Evolutionary conservation across 1,284 basidiomycete genomes (phyloP).

Genomic region (Heterobasidion occidentale): DNA sequence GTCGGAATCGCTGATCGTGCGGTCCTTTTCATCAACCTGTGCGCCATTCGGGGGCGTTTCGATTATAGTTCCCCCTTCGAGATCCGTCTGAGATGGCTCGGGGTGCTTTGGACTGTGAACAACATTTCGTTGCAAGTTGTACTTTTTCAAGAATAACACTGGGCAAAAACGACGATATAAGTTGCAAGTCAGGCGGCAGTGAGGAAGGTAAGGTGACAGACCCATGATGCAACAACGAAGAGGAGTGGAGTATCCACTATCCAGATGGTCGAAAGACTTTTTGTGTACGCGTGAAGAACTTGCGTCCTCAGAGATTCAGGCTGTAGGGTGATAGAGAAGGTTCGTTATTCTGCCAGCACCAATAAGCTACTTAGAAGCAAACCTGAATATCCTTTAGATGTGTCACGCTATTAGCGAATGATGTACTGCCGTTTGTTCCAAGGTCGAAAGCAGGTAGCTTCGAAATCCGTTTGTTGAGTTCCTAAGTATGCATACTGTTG

Average conservation of each 20-base stretch:
- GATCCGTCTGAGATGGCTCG: background rate
- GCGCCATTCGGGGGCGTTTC: background rate
- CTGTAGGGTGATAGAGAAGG: constrained; percentile 24
- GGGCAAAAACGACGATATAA: background rate
- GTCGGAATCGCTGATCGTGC: too few relatives aligned
- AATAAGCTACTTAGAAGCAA: constrained; percentile 8
- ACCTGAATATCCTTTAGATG: constrained; percentile 48
- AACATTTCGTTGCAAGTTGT: background rate
- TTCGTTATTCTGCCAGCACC: background rate
- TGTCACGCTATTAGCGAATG: constrained; percentile 46
- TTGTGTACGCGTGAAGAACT: constrained; percentile 64
- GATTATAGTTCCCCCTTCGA: background rate
- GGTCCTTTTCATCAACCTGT: background rate
- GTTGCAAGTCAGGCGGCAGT: background rate
- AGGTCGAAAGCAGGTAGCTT: constrained; percentile 38
- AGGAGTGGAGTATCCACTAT: constrained; percentile 54
- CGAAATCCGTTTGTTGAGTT: constrained; percentile 38
- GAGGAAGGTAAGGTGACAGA: constrained; percentile 14
- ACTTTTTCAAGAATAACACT: background rate
- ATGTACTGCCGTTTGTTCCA: constrained; percentile 35
- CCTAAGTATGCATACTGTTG: background rate
- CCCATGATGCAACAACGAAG: constrained; percentile 56
- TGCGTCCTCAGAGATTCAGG: constrained; percentile 31
- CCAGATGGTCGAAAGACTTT: constrained; percentile 68
- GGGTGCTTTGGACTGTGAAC: background rate